These are phyloP conservation scores for Candida montana DNA, from an alignment of 805 yeast genomes.

Conservation along the genomic window DNA sequence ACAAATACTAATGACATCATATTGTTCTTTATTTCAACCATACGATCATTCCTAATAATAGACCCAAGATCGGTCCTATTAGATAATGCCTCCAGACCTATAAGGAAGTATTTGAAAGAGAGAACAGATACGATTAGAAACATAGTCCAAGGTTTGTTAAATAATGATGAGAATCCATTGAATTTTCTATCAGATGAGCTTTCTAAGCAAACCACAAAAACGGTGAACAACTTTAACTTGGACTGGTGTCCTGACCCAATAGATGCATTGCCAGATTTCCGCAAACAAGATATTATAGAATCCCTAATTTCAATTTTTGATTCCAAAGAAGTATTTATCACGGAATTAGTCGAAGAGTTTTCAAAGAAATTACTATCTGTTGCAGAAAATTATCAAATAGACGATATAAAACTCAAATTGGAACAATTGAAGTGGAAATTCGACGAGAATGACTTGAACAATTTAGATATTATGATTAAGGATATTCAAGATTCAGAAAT, in stretches of 20 bases:
- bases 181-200: conserved; percentile 54
- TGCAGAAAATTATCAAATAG: conserved; percentile 31
- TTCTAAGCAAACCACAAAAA: conserved; percentile 19
- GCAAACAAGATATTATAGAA: conserved; percentile 64
- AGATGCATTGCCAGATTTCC: conserved; percentile 85
- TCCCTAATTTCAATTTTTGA: conserved; percentile 70
- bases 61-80: conserved; percentile 85
- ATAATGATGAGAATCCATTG: conserved; percentile 30
- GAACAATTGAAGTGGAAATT: conserved; percentile 55
- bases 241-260: conserved; percentile 84
- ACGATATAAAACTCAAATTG: conserved; percentile 38
- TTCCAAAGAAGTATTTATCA: conserved; percentile 57
- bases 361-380: conserved; percentile 45
- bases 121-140: conserved; percentile 68
- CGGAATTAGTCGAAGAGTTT: conserved; percentile 57
- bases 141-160: conserved; percentile 67
- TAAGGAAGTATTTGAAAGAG: conserved; percentile 62
- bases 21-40: conserved; percentile 61
- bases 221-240: conserved; percentile 22
- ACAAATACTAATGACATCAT: conserved; percentile 71
- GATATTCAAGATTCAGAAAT: conserved; percentile 58
- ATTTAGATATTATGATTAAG: conserved; percentile 77
- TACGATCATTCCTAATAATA: conserved; percentile 64
- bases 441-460: conserved; percentile 59
- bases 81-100: conserved; percentile 73